Conservation (phyloP, 371 early-diverging fungal species). For the Mortierella sp. region DNA sequence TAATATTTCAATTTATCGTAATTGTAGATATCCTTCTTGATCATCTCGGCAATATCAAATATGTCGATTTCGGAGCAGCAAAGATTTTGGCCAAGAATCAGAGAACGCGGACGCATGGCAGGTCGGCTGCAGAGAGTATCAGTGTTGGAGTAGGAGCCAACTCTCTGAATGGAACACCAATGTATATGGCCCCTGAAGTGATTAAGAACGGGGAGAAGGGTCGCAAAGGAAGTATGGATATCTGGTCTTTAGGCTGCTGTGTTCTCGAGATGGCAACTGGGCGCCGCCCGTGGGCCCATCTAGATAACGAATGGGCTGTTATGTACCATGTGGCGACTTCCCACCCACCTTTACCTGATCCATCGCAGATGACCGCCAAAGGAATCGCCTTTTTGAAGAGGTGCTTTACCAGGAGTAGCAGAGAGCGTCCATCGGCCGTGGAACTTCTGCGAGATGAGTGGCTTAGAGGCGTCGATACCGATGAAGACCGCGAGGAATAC, state of each 20-base stretch:
- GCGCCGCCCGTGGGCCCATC: conserved; percentile 90
- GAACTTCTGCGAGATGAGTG: conserved; percentile 84
- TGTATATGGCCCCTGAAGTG: conserved; percentile 98
- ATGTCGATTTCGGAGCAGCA: conserved; percentile 93
- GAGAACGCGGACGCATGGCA: conserved; percentile 74
- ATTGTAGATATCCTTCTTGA: conserved; percentile 83
- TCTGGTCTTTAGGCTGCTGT: conserved; percentile 96
- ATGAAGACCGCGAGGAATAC: conserved; percentile 26
- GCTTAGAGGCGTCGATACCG: conserved; percentile 66
- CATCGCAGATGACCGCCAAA: conserved; percentile 68
- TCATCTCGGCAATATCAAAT: conserved; percentile 82
- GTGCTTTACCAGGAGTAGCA: conserved; percentile 84
- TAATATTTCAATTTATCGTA: background rate
- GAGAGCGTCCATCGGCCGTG: conserved; percentile 80
- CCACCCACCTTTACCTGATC: conserved; percentile 80
- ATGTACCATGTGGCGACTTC: conserved; percentile 87
- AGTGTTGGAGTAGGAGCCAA: conserved; percentile 63
- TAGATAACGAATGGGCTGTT: conserved; percentile 96
- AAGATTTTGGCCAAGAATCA: conserved; percentile 87
- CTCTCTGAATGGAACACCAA: conserved; percentile 93
- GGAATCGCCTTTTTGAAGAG: conserved; percentile 83
- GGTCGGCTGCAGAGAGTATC: conserved; percentile 67
- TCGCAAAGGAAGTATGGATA: conserved; percentile 89
- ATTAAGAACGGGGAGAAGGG: conserved; percentile 86
- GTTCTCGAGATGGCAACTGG: conserved; percentile 97